Percentiles rank a stretch among this genome's conserved stretches.
phyloP scores from a whole-genome alignment of 2,329 filamentous ascomycete genomes.

The Diaporthe velutina region DNA sequence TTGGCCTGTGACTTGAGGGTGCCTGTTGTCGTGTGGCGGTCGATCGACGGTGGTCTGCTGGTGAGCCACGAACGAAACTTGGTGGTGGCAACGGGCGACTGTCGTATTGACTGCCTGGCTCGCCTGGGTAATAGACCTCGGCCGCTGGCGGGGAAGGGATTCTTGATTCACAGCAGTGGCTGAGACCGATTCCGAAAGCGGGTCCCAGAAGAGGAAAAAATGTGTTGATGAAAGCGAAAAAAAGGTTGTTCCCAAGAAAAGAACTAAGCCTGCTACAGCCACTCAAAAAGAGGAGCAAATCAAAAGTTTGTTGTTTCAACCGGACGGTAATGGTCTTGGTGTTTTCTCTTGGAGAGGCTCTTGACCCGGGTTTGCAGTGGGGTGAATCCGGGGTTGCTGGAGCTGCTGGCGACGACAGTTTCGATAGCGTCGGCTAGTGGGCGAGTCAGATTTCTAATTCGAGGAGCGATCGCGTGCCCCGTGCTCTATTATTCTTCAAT shows the following conservation, averaged over 20 bases:
- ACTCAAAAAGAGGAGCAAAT: constrained; percentile 17
- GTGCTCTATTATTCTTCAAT: constrained; percentile 25
- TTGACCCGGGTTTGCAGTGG: constrained; percentile 5
- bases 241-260: constrained; percentile 3
- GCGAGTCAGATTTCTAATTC: constrained; percentile 25
- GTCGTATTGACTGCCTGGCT: background rate
- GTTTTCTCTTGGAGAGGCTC: constrained; percentile 13
- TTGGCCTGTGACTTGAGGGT: constrained; percentile 15
- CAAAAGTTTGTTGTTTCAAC: constrained; percentile 22
- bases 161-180: constrained; percentile 28
- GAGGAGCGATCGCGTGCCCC: constrained; percentile 17
- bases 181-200: constrained; percentile 39
- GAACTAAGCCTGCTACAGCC: background rate
- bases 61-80: constrained; percentile 29
- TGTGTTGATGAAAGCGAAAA: constrained; percentile 2
- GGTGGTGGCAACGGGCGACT: constrained; percentile 26
- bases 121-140: background rate
- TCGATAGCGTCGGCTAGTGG: constrained; percentile 30
- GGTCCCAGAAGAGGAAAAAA: constrained; percentile 1
- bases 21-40: constrained; percentile 20
- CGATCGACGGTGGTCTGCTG: constrained; percentile 8
- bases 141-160: constrained; percentile 3
- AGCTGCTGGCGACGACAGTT: constrained; percentile 6
- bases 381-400: constrained; percentile 27
- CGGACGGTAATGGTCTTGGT: background rate